Percentiles rank a stretch among this genome's conserved stretches.
phyloP scores from a whole-genome alignment of 148 eudicot species.

The Heliosperma pusillum region DNA sequence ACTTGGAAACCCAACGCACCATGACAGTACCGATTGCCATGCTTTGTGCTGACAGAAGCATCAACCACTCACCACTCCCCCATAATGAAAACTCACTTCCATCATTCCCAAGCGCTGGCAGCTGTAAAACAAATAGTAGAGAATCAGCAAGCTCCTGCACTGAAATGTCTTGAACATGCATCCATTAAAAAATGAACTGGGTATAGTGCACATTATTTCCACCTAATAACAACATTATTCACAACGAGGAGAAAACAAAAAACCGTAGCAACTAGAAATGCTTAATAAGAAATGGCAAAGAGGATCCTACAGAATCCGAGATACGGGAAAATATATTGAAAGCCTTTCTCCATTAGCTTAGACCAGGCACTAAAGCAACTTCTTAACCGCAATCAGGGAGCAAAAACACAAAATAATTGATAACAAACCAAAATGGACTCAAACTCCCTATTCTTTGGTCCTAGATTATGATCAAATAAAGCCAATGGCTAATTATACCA shows the following conservation, averaged over 20 bases:
- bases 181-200: neutral
- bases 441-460: too few species aligned
- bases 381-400: neutral
- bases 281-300: neutral
- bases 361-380: neutral
- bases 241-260: neutral
- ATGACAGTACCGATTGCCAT: slow-evolving; percentile 97
- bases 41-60: slow-evolving; percentile 98
- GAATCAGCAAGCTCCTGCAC: neutral
- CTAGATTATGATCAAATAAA: too few species aligned
- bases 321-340: too few species aligned
- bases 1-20: slow-evolving; percentile 99
- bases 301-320: neutral
- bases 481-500: neutral
- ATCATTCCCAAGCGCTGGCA: slow-evolving; percentile 59
- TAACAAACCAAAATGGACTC: too few species aligned
- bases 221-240: neutral
- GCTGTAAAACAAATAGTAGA: slow-evolving; percentile 36
- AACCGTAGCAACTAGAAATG: neutral
- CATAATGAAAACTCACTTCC: slow-evolving; percentile 70
- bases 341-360: neutral
- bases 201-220: neutral
- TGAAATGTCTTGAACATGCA: neutral
- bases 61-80: slow-evolving; percentile 99
- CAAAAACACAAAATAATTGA: too few species aligned